phyloP scores from a whole-genome alignment of 257 asterid genomes.

The Solanum lignicaule region DNA sequence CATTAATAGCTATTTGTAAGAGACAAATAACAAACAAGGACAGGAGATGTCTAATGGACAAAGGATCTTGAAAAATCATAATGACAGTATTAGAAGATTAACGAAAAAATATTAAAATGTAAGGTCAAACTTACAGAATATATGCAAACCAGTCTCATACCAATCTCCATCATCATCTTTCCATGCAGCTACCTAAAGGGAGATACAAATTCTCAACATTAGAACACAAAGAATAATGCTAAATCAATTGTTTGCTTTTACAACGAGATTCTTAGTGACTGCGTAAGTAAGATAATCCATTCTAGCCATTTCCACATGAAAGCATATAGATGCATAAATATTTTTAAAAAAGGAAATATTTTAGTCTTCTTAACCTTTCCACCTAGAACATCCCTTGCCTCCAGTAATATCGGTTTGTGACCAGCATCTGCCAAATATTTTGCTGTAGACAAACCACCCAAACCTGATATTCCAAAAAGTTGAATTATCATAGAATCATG shows the following conservation, averaged over 20 bases:
- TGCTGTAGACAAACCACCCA: conserved; percentile 93
- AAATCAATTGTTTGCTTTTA: background rate
- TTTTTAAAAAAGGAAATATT: background rate
- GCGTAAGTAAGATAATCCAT: background rate
- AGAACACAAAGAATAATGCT: background rate
- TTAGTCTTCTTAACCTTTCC: conserved; percentile 56
- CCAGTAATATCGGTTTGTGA: conserved; percentile 81
- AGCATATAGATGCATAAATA: background rate
- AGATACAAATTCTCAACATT: conserved; percentile 7
- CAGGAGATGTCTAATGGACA: background rate
- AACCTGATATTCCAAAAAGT: conserved; percentile 29
- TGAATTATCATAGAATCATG: background rate
- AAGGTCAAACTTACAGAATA: conserved; percentile 65
- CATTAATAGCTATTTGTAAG: background rate
- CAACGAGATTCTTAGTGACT: background rate
- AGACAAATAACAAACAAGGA: background rate
- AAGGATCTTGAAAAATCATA: background rate
- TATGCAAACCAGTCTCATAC: conserved; percentile 95
- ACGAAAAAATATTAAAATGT: background rate
- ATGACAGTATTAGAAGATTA: background rate
- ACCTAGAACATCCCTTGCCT: conserved; percentile 92
- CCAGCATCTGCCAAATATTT: conserved; percentile 99
- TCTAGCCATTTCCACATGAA: background rate
- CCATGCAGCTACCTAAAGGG: conserved; percentile 86
- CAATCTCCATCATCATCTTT: conserved; percentile 95